These are phyloP conservation scores for Fusarium buharicum DNA, from an alignment of 2,329 filamentous ascomycete genomes.

Conservation along the genomic window DNA sequence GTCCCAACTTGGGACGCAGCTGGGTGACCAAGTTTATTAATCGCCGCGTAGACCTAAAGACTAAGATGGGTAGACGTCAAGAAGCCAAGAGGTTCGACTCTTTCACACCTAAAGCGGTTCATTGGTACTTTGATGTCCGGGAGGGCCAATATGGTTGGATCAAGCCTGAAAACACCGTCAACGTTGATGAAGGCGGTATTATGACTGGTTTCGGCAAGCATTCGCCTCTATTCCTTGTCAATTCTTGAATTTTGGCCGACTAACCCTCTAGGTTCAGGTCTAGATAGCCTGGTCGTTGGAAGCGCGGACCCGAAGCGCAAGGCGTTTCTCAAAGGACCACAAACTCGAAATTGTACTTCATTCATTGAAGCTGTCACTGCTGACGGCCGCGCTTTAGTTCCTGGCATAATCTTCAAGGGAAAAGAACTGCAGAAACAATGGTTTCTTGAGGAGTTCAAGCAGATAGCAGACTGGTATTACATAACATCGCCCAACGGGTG, in stretches of 20 bases:
- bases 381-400: slow-evolving; percentile 2
- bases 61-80: slow-evolving; percentile 9
- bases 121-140: slow-evolving; percentile 17
- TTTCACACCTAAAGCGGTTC: slow-evolving; percentile 12
- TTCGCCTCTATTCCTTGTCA: neutral
- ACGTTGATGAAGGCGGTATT: slow-evolving; percentile 11
- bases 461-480: slow-evolving; percentile 19
- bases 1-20: too few relatives aligned
- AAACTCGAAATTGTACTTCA: slow-evolving; percentile 14
- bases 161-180: slow-evolving; percentile 15
- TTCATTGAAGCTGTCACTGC: slow-evolving; percentile 18
- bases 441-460: slow-evolving; percentile 18
- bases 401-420: slow-evolving; percentile 21
- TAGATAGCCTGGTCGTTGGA: slow-evolving; percentile 10
- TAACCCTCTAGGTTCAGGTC: neutral
- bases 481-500: slow-evolving; percentile 9
- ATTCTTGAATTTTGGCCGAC: too few relatives aligned
- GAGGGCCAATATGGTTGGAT: slow-evolving; percentile 9
- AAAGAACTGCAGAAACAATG: slow-evolving; percentile 19
- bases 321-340: slow-evolving; percentile 14
- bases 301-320: slow-evolving; percentile 7
- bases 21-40: neutral
- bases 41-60: neutral
- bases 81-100: slow-evolving; percentile 9
- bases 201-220: slow-evolving; percentile 6